Conservation (phyloP, 495 filamentous ascomycete species). For the Podospora sp. region DNA sequence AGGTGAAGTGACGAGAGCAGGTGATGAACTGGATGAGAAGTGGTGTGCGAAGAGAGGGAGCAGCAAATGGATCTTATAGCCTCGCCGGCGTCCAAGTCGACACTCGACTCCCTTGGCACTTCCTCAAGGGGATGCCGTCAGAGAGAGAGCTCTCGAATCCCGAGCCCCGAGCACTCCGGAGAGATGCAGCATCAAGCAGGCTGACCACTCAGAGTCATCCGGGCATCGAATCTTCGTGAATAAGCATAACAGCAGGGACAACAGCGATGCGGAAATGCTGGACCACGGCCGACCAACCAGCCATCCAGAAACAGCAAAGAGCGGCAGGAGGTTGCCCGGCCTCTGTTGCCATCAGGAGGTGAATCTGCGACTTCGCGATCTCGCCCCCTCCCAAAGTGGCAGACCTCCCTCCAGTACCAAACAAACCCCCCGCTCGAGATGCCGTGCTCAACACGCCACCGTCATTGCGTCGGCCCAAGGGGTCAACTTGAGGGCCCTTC, state of each 20-base stretch:
- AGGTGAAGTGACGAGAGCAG: neutral
- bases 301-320: neutral
- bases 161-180: conserved; percentile 24
- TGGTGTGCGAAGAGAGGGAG: neutral
- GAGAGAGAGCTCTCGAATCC: neutral
- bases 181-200: neutral
- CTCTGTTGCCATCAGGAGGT: neutral
- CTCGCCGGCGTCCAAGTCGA: neutral
- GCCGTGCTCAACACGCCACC: neutral
- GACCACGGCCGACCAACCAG: neutral
- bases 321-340: neutral
- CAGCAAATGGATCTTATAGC: neutral
- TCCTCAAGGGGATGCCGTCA: neutral
- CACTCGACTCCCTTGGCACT: neutral
- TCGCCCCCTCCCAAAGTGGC: neutral
- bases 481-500: too few species aligned
- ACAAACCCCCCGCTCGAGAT: neutral
- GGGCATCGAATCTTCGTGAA: conserved; percentile 7
- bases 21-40: neutral
- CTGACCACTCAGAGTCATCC: neutral
- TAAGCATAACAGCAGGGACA: neutral
- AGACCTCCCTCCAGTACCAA: conserved; percentile 4
- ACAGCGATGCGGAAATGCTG: neutral
- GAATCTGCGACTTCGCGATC: neutral
- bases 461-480: neutral